phyloP scores from a whole-genome alignment of 108 stramenopile genomes.

The Skeletonema potamos region DNA sequence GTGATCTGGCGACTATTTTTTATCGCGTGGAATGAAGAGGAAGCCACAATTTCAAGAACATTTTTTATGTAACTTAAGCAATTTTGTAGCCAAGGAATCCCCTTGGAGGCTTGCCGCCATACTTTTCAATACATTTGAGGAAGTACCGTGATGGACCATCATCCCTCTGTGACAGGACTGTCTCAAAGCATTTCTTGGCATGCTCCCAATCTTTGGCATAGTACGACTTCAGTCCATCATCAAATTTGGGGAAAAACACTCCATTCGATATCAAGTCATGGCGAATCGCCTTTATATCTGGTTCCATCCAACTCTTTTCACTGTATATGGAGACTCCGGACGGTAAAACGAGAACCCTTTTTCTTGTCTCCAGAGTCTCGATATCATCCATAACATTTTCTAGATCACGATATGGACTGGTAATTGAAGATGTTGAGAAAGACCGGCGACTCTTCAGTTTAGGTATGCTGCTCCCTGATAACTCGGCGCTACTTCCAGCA shows the following conservation, averaged over 20 bases:
- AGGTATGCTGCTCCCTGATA: not conserved
- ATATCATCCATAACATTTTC: conserved; percentile 11
- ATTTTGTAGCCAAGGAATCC: conserved; percentile 47
- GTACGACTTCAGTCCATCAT: conserved; percentile 66
- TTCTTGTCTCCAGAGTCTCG: conserved; percentile 7
- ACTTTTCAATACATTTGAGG: conserved; percentile 59
- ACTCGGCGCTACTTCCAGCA: not conserved
- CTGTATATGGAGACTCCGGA: conserved; percentile 60
- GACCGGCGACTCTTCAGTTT: not conserved
- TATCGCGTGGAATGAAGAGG: too few species aligned
- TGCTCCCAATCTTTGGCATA: conserved; percentile 70
- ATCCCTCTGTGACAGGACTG: conserved; percentile 57
- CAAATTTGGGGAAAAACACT: conserved; percentile 69
- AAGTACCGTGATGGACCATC: conserved; percentile 82
- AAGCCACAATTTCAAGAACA: too few species aligned
- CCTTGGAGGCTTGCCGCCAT: conserved; percentile 62
- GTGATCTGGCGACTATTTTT: too few species aligned
- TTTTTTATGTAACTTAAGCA: not conserved
- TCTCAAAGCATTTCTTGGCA: conserved; percentile 61
- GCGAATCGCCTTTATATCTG: conserved; percentile 71
- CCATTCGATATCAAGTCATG: conserved; percentile 59
- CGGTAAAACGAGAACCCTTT: conserved; percentile 58
- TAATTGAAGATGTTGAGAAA: not conserved
- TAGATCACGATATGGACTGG: not conserved
- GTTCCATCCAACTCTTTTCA: conserved; percentile 60